Evolutionary conservation across 2,329 filamentous ascomycete genomes (phyloP), one percentile per base, ranked within the genome.

Genomic region (Verticillium nubilum): DNA sequence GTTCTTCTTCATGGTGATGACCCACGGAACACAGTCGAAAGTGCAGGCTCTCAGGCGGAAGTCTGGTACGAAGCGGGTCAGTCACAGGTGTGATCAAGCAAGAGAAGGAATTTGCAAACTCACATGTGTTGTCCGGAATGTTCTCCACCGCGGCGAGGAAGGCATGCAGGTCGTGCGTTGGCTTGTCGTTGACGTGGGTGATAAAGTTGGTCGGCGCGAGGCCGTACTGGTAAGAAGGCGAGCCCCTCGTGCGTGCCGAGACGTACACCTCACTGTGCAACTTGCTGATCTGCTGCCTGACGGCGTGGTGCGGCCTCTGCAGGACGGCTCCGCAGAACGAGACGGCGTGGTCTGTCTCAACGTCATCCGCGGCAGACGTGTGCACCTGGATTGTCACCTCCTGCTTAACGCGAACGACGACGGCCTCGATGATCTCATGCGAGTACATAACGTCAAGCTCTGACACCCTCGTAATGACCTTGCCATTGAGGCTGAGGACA

Each of bases 1-100:
- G 67, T 97, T 97, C 84, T 98, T 98, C 86, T 99, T 99, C 91
- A 99, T 97, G 9, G 95, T 99, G 42, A 96, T 91, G n/a, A 99
- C 92, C 92, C 95, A 99, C 3, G 94, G 94, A 10, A 99, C 92
- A 69, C 96, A 96, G 73, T 99, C 95, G 70, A 99, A 99, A 0
- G 95, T 98, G 73, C 98, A 92, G n/a, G 95, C 92, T 73, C 94
- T 93, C 58, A 99, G 82, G 19, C 95, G 88, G 86, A 99, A 99
- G 76, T 99, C 86, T 89, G 60, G 29, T 3, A 37, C 28, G 19
- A 37, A 52, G 29, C 0, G 17, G 4, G 28, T 23, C 7, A 54
- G 25, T n/a, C 52, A 27, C 3, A 59, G 27, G 23, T 19, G 47
- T 2, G 31, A 26, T 5, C 23, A 33, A 42, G 29, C 31, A 23